Base-by-base conservation (phyloP, 2,329 filamentous ascomycete species). In the Neobulgaria alba region DNA sequence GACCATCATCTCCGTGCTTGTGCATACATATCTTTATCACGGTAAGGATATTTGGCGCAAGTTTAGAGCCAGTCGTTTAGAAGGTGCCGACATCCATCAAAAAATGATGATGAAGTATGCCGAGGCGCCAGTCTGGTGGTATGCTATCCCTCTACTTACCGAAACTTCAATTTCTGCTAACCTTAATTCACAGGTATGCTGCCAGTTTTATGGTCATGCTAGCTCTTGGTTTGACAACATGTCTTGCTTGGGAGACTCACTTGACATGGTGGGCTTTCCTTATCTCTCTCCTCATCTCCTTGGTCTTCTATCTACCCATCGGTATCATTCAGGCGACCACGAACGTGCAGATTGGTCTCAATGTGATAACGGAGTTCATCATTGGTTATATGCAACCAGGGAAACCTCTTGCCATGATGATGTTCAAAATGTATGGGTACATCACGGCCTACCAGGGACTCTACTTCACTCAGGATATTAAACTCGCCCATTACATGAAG, bases 401-500 rank as follows among this genome's bases (percentile, higher is more conserved):
- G 10, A 71, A 71, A 3, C 81, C 82, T 2, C 67, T 86, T 44
- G 79, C 79, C 29, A 82, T 85, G 75, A 86, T 86, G 80, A 71
- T 85, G 66, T 85, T 85, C 66, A 85, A 85, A 61, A 83, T 79
- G 47, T 85, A 81, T 53, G 78, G 61, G 19, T 69, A 69, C 51
- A 69, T 71, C 55, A 60, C 66, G 34, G 62, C 64, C 36, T 64
- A 59, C 42, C 68, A 72, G 47, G 67, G 64, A 2, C 61, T 71
- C n/a, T 61, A 59, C 9, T 72, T 69, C 48, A 61, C 67, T 0
- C 61, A 63, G 12, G 69, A 73, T 47, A 62, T 73, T 52, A 75
- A 74, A 50, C 60, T 74, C 12, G 71, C 67, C 5, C 66, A 69
- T 49, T 70, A 70, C 51, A 69, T 74, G 65, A 74, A 73, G 54